These are phyloP conservation scores for Colletotrichum endophyticum DNA, from an alignment of 2,329 filamentous ascomycete genomes.

Conservation along the genomic window DNA sequence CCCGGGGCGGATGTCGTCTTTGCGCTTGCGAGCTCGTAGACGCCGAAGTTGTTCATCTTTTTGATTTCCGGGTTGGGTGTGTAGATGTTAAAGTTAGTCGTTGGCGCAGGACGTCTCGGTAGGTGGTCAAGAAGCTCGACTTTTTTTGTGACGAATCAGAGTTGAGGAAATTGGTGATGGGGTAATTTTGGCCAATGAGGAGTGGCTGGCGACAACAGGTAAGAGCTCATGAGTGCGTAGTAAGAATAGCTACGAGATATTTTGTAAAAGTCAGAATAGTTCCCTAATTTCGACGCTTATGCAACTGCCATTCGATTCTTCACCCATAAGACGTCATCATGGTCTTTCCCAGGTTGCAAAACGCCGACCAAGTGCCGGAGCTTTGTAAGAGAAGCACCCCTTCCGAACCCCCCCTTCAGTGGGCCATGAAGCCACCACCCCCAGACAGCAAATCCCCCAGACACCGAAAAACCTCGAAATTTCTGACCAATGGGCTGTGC, in stretches of 20 bases:
- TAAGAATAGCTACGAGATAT: not conserved
- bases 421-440: conserved; percentile 4
- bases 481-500: not conserved
- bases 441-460: not conserved
- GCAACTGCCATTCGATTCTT: not conserved
- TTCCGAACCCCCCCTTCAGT: conserved; percentile 5
- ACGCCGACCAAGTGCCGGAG: not conserved
- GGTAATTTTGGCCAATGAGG: conserved; percentile 6
- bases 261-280: not conserved
- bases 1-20: conserved; percentile 77
- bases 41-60: conserved; percentile 72
- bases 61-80: not conserved
- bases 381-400: not conserved
- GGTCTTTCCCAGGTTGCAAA: not conserved
- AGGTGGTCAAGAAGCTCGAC: not conserved
- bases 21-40: conserved; percentile 80
- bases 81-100: not conserved
- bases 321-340: not conserved
- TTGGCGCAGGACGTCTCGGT: not conserved
- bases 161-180: not conserved
- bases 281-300: not conserved
- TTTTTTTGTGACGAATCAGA: conserved; percentile 15
- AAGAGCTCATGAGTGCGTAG: not conserved
- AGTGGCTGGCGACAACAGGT: not conserved
- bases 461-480: not conserved